Base-by-base conservation (phyloP, 2,329 filamentous ascomycete genomes). In the Aspergillus fumigatiaffinis region DNA sequence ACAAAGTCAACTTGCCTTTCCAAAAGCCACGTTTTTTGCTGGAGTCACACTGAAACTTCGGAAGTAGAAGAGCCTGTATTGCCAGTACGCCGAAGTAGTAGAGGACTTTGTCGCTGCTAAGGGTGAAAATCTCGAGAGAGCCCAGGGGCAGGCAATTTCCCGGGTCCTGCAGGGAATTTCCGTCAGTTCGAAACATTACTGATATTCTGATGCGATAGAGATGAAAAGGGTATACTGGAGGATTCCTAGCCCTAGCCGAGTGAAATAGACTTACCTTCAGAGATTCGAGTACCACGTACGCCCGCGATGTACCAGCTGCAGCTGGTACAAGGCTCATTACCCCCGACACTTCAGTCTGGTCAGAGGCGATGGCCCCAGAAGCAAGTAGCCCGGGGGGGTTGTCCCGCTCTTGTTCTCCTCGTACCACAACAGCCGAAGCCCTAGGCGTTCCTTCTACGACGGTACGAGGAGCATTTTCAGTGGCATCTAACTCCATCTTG, bases 11-110 rank as follows among this genome's bases (percentile, higher is more conserved):
- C 23, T 59, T 70, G 4, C 66, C 63, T 0, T 61, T 62, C 67
- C 69, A 72, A 23, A 42, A 8, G 59, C 50, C 51, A 48, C 51
- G 20, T 52, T 61, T 10, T 57, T 56, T 28, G 50, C 48, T 42
- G 25, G 52, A 28, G 3, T 56, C 62, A 57, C 64, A 72, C 1
- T 66, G 54, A 44, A 71, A 71, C 1, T 51, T 53, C 0, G 72
- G 70, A 6, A 58, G 48, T 9, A 74, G 61, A 7, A 59, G 49
- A 10, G 63, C 63, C 50, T 70, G 64, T 6, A 67, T 56, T 1
- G 61, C 55, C 5, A 76, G 47, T 1, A 72, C 64, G 10, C 69
- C 70, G 53, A 74, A 75, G 52, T 62, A 68, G 20, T 72, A 75
- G 5, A 75, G 47, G 1, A 67, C 61, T 21, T 66, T 58, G 4